Evolutionary conservation across 495 filamentous ascomycete species (phyloP).

Genomic region (Tuber brumale): DNA sequence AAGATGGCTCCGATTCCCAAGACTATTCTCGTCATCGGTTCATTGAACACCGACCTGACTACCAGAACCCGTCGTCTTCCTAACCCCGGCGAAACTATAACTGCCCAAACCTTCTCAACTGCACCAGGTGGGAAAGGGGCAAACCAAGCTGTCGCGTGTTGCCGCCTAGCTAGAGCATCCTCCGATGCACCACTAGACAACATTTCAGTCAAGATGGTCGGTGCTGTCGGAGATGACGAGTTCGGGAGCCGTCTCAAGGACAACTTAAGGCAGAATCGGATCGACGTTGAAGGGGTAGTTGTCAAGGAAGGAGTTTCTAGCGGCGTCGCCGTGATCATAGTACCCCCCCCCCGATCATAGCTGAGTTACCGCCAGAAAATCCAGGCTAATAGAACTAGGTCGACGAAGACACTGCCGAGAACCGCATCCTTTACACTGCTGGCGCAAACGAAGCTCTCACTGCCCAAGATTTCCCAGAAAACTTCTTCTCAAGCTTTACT

Average conservation of each 20-base stretch:
- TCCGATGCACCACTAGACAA: constrained; percentile 38
- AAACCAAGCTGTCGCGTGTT: constrained; percentile 85
- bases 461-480: constrained; percentile 35
- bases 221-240: constrained; percentile 67
- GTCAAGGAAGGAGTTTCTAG: constrained; percentile 52
- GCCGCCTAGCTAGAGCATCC: constrained; percentile 54
- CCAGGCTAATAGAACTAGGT: constrained; percentile 50
- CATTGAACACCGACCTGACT: constrained; percentile 87
- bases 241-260: constrained; percentile 52
- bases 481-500: constrained; percentile 40
- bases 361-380: background rate
- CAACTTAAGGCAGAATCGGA: constrained; percentile 37
- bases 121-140: constrained; percentile 90
- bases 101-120: constrained; percentile 65
- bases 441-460: constrained; percentile 64
- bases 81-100: constrained; percentile 77
- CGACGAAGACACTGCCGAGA: constrained; percentile 67
- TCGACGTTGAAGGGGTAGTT: constrained; percentile 27
- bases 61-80: constrained; percentile 80
- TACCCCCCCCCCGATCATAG: constrained; percentile 1
- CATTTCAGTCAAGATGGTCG: constrained; percentile 70
- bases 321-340: constrained; percentile 73
- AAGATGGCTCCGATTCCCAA: constrained; percentile 37
- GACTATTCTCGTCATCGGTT: constrained; percentile 75
- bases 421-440: constrained; percentile 73